These are phyloP conservation scores for Cylindrotheca fusiformis DNA, from an alignment of 108 stramenopile species.

Conservation along the genomic window DNA sequence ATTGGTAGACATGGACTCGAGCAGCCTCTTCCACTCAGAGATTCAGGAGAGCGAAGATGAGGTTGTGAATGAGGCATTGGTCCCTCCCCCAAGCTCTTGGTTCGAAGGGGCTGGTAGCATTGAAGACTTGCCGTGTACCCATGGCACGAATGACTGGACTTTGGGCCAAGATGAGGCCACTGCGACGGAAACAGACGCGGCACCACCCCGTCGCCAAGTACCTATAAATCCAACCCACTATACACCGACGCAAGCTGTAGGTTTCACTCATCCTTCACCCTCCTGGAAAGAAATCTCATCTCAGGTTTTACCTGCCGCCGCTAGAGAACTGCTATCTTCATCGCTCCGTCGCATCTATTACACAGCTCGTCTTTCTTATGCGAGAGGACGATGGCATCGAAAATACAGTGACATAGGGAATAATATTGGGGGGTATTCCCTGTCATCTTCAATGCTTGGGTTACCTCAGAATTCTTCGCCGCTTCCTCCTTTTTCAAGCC, in stretches of 20 bases:
- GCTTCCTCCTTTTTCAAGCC: constrained; percentile 57
- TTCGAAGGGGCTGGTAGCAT: constrained; percentile 12
- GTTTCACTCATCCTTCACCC: constrained; percentile 31
- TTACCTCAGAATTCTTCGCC: constrained; percentile 3
- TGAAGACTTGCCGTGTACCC: background rate
- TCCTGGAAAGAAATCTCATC: constrained; percentile 47
- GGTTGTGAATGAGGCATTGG: constrained; percentile 10
- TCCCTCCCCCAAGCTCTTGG: constrained; percentile 36
- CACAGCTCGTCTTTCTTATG: constrained; percentile 39
- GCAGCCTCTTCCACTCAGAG: background rate
- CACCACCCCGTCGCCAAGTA: too few species aligned
- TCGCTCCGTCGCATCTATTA: constrained; percentile 36
- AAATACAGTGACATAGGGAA: constrained; percentile 53
- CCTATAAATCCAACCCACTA: background rate
- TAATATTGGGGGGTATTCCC: constrained; percentile 30
- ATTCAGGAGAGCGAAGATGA: background rate
- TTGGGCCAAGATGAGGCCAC: background rate
- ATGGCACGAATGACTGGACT: background rate
- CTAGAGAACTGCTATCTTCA: constrained; percentile 39
- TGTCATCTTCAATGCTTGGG: constrained; percentile 1
- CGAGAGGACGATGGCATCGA: constrained; percentile 38
- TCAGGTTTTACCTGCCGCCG: constrained; percentile 48
- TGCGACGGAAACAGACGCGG: background rate
- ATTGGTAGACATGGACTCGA: background rate
- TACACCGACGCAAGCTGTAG: constrained; percentile 4